Evolutionary conservation across 768 basidiomycete genomes (phyloP).

Genomic region (Lactarius pseudohatsudake): DNA sequence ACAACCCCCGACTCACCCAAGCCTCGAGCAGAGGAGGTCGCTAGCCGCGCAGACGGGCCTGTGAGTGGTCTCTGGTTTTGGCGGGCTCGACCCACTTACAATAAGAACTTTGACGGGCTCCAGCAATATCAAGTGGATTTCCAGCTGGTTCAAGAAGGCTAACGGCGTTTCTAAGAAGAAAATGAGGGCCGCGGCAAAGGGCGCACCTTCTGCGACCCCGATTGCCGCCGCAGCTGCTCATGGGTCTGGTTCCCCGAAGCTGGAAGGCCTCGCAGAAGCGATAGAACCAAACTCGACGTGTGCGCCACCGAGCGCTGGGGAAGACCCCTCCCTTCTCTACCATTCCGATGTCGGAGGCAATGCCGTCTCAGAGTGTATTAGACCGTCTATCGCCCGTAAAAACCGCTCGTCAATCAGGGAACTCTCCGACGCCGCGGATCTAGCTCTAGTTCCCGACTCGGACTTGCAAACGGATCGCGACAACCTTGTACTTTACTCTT

Average conservation of each 20-base stretch:
- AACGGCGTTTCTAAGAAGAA: slow-evolving; percentile 15
- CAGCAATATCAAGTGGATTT: slow-evolving; percentile 27
- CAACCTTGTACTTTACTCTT: background rate
- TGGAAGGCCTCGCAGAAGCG: background rate
- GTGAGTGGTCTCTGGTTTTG: slow-evolving; percentile 14
- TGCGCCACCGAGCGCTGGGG: background rate
- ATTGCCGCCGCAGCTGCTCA: background rate
- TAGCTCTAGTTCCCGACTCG: background rate
- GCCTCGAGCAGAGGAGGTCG: slow-evolving; percentile 18
- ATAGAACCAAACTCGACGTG: background rate
- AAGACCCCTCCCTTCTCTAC: background rate
- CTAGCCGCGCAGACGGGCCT: slow-evolving; percentile 25
- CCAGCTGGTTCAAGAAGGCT: slow-evolving; percentile 23
- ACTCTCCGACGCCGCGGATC: background rate
- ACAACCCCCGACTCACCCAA: slow-evolving; percentile 8
- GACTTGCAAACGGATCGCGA: slow-evolving; percentile 3
- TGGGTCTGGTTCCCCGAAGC: background rate
- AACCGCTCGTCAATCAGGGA: background rate
- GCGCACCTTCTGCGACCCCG: background rate
- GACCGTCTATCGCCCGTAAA: background rate
- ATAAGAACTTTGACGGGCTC: background rate
- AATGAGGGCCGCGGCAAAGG: background rate
- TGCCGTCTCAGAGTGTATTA: background rate
- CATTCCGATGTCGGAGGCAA: background rate
- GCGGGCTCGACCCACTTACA: background rate